These are phyloP conservation scores for Mycena filopes DNA, from an alignment of 768 basidiomycete genomes.

Conservation along the genomic window DNA sequence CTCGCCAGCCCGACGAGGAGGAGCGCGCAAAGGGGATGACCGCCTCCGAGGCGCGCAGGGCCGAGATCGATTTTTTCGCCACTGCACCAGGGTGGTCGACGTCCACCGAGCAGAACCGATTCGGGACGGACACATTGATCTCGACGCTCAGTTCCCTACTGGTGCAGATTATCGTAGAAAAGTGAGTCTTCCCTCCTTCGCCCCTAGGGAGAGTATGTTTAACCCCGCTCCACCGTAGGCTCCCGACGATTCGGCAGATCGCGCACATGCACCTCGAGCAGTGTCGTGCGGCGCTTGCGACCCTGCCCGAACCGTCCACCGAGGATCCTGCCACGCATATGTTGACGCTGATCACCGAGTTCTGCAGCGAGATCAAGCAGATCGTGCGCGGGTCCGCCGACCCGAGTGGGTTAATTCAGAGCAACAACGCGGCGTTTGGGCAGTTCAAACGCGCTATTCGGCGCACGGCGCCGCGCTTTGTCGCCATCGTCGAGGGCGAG, in stretches of 20 bases:
- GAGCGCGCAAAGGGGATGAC: conserved; percentile 44
- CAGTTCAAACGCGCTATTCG: conserved; percentile 44
- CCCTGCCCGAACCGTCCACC: conserved; percentile 39
- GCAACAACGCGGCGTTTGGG: conserved; percentile 39
- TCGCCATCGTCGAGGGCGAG: conserved; percentile 27
- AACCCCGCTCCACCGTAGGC: too few species aligned
- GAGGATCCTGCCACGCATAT: conserved; percentile 49
- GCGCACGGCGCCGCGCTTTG: conserved; percentile 48
- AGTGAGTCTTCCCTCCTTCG: neutral
- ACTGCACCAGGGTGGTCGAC: conserved; percentile 47
- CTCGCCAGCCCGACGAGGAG: conserved; percentile 51
- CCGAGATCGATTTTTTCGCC: conserved; percentile 48
- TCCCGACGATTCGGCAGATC: conserved; percentile 37
- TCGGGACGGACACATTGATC: conserved; percentile 50
- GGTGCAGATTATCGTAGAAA: conserved; percentile 43
- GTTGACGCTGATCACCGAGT: conserved; percentile 45
- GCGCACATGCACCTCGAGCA: conserved; percentile 38
- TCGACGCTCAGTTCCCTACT: conserved; percentile 47
- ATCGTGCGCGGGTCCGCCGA: conserved; percentile 38
- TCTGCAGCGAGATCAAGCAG: conserved; percentile 41
- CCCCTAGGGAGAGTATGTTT: too few species aligned
- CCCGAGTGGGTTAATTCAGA: conserved; percentile 41
- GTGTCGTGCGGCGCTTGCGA: conserved; percentile 36
- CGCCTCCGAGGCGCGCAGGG: conserved; percentile 41
- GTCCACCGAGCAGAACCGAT: conserved; percentile 38